Evolutionary conservation across 805 yeast genomes (phyloP), one percentile per base, ranked within the genome.

Genomic region (Saccharomyces cerevisiae): DNA sequence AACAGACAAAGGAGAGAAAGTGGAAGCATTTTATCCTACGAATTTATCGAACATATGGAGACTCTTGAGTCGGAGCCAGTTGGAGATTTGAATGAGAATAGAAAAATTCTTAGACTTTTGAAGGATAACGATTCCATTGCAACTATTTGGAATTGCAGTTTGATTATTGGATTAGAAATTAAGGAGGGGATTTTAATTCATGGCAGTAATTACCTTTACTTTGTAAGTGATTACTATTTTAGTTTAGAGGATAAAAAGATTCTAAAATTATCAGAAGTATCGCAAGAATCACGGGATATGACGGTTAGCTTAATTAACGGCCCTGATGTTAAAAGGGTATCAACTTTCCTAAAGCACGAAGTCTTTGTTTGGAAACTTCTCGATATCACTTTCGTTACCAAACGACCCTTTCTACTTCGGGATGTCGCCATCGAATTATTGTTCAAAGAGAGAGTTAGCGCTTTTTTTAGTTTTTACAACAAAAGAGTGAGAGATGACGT

Each of bases 381-480:
- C 4, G 79, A 79, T 47, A 63, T 90, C 21, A 79, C 82, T 0
- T 82, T 85, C 3, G 80, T 85, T 11, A 82, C 89, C 2, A 87
- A 86, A 58, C 71, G 96, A 51, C 89, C 85, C 41, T 89, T 89
- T 61, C 67, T 89, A 21, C 72, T 89, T 14, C 72, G 96, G 53
- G 95, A 89, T 68, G 87, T 86, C 48, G 96, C 94, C 0, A 64
- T 89, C 36, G 96, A 89, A 63, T 69, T 89, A 62, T 83, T 87
- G 57, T 87, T 88, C 66, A 77, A 78, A 27, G 83, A 85, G 67
- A 95, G 94, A 0, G 79, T 83, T 1, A 85, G 88, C 57, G 76
- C 83, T 43, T 71, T 89, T 55, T 73, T 89, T 6, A 86, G 92
- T 0, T 84, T 89, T 50, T 69, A 75, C n/a, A 73, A 76, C 24